A percentile compares a stretch with the other conserved stretches of the same genome.
These are phyloP conservation scores for Cordyceps sp. DNA, from an alignment of 2,329 filamentous ascomycete genomes.

Conservation along the genomic window DNA sequence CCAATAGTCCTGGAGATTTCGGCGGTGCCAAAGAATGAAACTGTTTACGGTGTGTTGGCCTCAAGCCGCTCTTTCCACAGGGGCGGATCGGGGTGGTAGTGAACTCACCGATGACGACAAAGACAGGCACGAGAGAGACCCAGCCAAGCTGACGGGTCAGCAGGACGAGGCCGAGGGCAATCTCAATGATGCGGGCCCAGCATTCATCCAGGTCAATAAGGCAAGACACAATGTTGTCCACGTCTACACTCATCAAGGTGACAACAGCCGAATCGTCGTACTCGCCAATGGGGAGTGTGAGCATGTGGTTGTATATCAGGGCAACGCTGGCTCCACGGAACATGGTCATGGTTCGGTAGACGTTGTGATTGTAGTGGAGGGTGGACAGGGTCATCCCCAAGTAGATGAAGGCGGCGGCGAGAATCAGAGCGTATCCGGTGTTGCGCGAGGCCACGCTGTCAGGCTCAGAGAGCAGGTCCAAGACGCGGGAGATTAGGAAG, in stretches of 20 bases:
- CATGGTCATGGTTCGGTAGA: conserved; percentile 7
- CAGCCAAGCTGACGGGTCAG: conserved; percentile 7
- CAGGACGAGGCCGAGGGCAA: conserved; percentile 4
- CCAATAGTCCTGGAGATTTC: conserved; percentile 6
- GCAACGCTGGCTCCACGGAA: conserved; percentile 7
- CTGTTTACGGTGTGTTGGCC: not conserved
- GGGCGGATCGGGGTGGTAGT: not conserved
- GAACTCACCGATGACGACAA: conserved; percentile 5
- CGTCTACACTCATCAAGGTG: conserved; percentile 5
- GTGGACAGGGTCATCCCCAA: conserved; percentile 6
- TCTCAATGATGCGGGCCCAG: conserved; percentile 7
- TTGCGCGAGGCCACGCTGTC: not conserved
- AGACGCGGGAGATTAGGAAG: conserved; percentile 8
- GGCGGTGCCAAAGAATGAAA: conserved; percentile 3
- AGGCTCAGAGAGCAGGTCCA: conserved; percentile 1
- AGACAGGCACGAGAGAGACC: conserved; percentile 5
- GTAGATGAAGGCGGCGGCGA: conserved; percentile 7
- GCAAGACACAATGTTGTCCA: conserved; percentile 2
- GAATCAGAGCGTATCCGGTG: conserved; percentile 5
- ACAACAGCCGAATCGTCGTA: conserved; percentile 4
- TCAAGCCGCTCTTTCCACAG: not conserved
- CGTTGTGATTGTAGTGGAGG: conserved; percentile 5
- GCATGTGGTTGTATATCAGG: conserved; percentile 7
- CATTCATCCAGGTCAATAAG: conserved; percentile 6
- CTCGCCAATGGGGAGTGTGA: conserved; percentile 3